These are phyloP conservation scores for Ophiostoma sp. DNA, from an alignment of 2,329 filamentous ascomycete genomes.

Conservation along the genomic window DNA sequence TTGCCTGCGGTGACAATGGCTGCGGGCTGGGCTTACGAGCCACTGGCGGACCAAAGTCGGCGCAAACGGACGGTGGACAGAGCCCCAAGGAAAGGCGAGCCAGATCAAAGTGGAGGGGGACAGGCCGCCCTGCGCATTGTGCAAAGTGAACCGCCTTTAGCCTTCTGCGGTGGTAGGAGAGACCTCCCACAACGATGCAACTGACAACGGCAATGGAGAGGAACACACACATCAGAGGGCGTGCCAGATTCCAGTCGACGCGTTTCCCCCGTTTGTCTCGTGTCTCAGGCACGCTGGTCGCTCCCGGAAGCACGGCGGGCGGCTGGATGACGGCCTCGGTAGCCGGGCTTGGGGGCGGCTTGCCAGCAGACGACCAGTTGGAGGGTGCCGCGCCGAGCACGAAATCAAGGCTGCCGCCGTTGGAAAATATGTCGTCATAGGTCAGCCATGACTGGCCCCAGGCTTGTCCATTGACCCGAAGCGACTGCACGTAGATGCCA, in stretches of 20 bases:
- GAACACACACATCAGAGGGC: background rate
- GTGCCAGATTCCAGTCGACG: background rate
- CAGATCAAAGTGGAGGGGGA: background rate
- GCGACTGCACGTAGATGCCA: background rate
- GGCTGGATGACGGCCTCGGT: background rate
- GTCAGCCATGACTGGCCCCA: slow-evolving; percentile 1
- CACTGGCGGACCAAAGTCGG: too few relatives aligned
- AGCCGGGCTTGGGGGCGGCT: background rate
- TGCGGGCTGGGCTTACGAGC: too few relatives aligned
- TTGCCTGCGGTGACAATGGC: too few relatives aligned
- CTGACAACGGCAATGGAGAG: background rate
- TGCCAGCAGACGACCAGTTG: slow-evolving; percentile 1
- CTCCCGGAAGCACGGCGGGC: background rate
- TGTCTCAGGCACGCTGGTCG: background rate
- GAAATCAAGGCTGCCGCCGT: background rate
- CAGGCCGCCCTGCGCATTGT: background rate
- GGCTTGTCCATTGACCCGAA: background rate
- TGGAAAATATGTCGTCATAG: background rate
- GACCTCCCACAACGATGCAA: background rate
- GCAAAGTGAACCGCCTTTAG: background rate
- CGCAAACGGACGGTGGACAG: too few relatives aligned
- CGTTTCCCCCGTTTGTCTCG: background rate
- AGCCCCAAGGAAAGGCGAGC: background rate
- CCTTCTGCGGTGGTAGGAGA: background rate
- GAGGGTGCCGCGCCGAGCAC: background rate